Evolutionary conservation across 176 grass and related monocot genomes (phyloP).

Genomic region (Dactylis glomerata): DNA sequence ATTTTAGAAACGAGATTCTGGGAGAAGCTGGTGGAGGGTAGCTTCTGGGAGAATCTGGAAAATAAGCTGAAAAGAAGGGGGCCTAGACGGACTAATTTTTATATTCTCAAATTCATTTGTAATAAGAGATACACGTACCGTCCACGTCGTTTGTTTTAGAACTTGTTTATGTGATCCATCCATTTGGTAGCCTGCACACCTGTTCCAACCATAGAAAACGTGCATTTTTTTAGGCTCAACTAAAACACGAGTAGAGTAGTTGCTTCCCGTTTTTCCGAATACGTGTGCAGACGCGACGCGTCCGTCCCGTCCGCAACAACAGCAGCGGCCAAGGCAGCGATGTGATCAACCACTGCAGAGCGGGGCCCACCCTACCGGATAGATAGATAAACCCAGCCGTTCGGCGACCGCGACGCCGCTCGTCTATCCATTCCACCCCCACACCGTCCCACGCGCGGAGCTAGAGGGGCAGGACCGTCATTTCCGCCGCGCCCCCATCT

Average conservation of each 20-base stretch:
- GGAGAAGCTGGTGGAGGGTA: no score
- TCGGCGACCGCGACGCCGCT: slow-evolving; percentile 1
- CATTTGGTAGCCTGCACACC: no score
- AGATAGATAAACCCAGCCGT: slow-evolving; percentile 6
- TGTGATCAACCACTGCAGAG: not conserved
- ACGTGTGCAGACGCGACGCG: slow-evolving; percentile 17
- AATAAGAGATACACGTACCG: no score
- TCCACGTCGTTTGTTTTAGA: no score
- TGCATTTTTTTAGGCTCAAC: no score
- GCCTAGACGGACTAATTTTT: no score
- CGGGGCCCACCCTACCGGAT: not conserved
- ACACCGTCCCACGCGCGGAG: not conserved
- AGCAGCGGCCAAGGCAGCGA: not conserved
- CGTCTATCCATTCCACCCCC: not conserved
- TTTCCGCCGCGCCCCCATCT: not conserved
- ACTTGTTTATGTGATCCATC: no score
- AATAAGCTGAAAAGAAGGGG: no score
- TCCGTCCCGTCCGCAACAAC: not conserved
- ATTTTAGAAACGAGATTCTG: no score
- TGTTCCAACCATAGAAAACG: not conserved
- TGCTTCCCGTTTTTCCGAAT: not conserved
- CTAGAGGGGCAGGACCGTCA: not conserved
- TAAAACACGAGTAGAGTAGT: not conserved
- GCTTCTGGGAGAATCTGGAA: no score
- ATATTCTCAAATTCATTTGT: no score